Percentiles rank a stretch among this genome's conserved stretches.
Evolutionary conservation across 441 rosid genomes (phyloP).

Genomic region (Kokia cookei): DNA sequence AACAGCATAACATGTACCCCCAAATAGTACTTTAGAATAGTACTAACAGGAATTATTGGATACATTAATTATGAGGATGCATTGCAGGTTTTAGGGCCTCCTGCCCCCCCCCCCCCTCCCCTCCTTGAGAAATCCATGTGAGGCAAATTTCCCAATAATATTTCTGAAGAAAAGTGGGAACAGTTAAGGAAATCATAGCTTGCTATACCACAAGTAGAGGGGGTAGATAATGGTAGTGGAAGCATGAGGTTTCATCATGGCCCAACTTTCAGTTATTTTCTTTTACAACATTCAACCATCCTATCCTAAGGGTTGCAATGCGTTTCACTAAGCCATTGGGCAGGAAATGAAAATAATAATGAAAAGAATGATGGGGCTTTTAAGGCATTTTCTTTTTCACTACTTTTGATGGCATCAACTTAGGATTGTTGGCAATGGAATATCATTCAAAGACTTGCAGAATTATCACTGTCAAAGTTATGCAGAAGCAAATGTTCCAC

Average conservation of each 20-base stretch:
- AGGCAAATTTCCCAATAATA: conserved; percentile 4
- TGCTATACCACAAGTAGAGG: not conserved
- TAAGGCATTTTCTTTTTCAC: not conserved
- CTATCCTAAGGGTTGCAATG: no score
- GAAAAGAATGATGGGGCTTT: not conserved
- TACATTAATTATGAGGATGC: not conserved
- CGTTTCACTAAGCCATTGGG: no score
- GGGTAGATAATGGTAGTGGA: not conserved
- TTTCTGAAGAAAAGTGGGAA: not conserved
- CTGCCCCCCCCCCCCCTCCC: not conserved
- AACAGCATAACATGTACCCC: not conserved
- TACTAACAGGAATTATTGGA: not conserved
- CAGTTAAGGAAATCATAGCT: not conserved
- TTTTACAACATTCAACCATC: no score
- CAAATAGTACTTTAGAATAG: not conserved
- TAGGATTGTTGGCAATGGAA: not conserved
- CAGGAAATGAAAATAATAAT: no score
- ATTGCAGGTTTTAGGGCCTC: conserved; percentile 10
- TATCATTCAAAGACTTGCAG: not conserved
- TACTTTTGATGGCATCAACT: conserved; percentile 1
- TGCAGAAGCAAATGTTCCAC: not conserved
- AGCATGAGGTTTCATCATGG: not conserved
- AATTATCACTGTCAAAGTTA: not conserved
- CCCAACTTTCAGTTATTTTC: no score
- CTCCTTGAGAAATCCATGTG: conserved; percentile 20